Base-by-base conservation (phyloP, 495 filamentous ascomycete species). In the Saxispiralis lemnorum region DNA sequence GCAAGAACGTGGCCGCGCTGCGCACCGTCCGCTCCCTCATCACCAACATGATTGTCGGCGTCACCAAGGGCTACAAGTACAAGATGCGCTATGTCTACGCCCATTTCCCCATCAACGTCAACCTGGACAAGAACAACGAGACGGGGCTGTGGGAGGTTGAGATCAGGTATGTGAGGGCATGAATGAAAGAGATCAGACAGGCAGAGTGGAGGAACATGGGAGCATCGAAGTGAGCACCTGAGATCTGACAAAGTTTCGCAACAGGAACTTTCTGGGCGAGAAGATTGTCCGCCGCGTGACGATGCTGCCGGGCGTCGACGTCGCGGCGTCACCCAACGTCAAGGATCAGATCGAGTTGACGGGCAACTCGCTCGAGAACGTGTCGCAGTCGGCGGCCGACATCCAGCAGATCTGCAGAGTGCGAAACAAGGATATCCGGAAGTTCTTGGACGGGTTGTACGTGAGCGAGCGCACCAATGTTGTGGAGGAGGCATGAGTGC, bases 81-180 rank as follows among this genome's bases (percentile, higher is more conserved):
- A 97, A 96, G 81, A 96, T 97, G 89, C 83, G 89, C 54, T 97
- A 97, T 69, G 89, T 97, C 69, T 97, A 97, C 66, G 89, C 89
- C 57, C 89, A 97, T 77, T 97, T 97, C 64, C 89, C 89, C 63
- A 97, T 97, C 83, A 97, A 96, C 75, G 89, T 97, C 65, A 96
- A 96, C 73, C 67, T 97, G 53, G 85, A 96, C 48, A 87, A 92
- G 80, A 89, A 92, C 74, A 63, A 64, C 55, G 87, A 96, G 71
- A 89, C 84, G 51, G 87, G 81, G 43, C 63, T 75, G 51, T 78
- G 59, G 59, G 82, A 93, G 66, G 79, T 97, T 65, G 92, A 97
- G 76, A 96, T 97, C 68, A 77, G 88, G 85, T 92, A 79, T 59
- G 83, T 67, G 42, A 28, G 12, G 38, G 21, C 7, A 10, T 12